Conservation (phyloP, 2,329 filamentous ascomycete genomes). For the Aureobasidium musti region DNA sequence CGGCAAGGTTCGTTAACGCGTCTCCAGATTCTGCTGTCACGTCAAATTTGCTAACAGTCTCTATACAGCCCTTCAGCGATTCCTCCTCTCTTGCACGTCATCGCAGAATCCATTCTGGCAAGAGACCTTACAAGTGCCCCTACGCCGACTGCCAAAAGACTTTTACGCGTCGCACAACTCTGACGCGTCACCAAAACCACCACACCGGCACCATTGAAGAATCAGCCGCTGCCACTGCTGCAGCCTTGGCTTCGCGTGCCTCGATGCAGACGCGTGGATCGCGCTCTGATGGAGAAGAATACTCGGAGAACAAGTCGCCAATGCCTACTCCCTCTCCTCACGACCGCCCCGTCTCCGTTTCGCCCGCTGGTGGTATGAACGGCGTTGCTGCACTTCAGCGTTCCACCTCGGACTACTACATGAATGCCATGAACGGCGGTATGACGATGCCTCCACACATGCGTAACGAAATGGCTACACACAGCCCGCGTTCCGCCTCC, state of each 20-base stretch:
- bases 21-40: slow-evolving; percentile 18
- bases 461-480: slow-evolving; percentile 70
- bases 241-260: slow-evolving; percentile 68
- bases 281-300: slow-evolving; percentile 66
- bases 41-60: slow-evolving; percentile 15
- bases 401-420: slow-evolving; percentile 71
- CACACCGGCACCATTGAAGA: slow-evolving; percentile 95
- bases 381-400: slow-evolving; percentile 69
- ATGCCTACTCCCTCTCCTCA: slow-evolving; percentile 79
- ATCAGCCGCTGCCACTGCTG: slow-evolving; percentile 83
- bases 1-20: slow-evolving; percentile 70
- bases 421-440: slow-evolving; percentile 66
- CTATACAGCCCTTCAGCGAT: slow-evolving; percentile 82
- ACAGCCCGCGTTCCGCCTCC: slow-evolving; percentile 66
- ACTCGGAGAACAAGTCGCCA: slow-evolving; percentile 71
- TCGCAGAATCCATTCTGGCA: slow-evolving; percentile 91
- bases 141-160: slow-evolving; percentile 98
- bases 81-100: slow-evolving; percentile 92
- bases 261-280: slow-evolving; percentile 51
- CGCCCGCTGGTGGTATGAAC: slow-evolving; percentile 73
- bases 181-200: slow-evolving; percentile 94
- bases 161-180: slow-evolving; percentile 90
- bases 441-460: slow-evolving; percentile 73
- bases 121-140: slow-evolving; percentile 94
- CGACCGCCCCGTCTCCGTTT: slow-evolving; percentile 77